Evolutionary conservation across 2,329 filamentous ascomycete species (phyloP), one percentile per base, ranked within the genome.

Genomic region (Fusarium mexicanum): DNA sequence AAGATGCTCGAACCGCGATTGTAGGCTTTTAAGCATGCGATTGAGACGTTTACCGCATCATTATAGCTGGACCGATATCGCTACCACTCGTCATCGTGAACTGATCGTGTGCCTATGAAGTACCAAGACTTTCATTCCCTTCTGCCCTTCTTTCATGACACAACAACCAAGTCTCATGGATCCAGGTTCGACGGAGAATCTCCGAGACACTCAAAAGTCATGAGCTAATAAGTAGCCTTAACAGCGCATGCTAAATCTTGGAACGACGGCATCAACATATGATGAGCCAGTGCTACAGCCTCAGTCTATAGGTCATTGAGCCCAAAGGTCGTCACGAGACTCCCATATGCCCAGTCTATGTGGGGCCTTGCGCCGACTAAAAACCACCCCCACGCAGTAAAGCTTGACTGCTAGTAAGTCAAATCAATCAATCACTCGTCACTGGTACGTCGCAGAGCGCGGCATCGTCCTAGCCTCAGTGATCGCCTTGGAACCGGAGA

Each of bases 311-410:
- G 47, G 47, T 65, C 54, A 73, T 47, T 57, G 22, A 38, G 37
- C 50, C 62, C 71, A 61, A 55, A 60, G 46, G 41, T 35, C 47
- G 48, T 74, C 66, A 73, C 70, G 69, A 67, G 73, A 74, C 64
- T 73, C 38, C 57, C 51, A 70, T 60, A 48, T 47, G 51, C 53
- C 47, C 54, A 61, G 48, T 38, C n/a, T 57, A 66, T 65, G 72
- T 76, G 76, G 76, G 67, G 48, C 72, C 62, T 58, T 48, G 54
- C 58, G 46, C 48, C 66, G 47, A 46, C 41, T 40, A 55, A 44
- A 57, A 26, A 29, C 24, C 64, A 72, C 77, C 75, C 61, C 71
- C 73, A 76, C 73, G 67, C 68, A 66, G 64, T 67, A 71, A 66
- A 61, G 51, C 69, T 74, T 69, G 61, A 69, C 58, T 72, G 54